Conservation (phyloP, 2,329 filamentous ascomycete species). For the Fusarium globosum region DNA sequence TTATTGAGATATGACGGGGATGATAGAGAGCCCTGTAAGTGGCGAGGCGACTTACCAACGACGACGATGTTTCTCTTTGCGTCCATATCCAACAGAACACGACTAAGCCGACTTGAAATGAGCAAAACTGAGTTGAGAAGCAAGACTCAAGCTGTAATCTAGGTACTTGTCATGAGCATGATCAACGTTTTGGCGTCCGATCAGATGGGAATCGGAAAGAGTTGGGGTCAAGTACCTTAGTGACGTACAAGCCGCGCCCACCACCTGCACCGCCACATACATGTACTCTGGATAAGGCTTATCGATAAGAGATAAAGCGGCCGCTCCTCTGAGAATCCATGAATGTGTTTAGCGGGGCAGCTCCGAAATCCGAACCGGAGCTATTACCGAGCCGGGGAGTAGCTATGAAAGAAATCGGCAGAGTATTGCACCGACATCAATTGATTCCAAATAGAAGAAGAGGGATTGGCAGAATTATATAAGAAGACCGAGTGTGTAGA, state of each 20-base stretch:
- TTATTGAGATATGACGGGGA: neutral
- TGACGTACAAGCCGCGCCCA: conserved; percentile 24
- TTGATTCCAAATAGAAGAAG: conserved; percentile 20
- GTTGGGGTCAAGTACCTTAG: neutral
- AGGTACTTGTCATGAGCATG: conserved; percentile 15
- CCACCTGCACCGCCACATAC: neutral
- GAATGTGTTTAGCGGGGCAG: conserved; percentile 17
- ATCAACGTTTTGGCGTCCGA: conserved; percentile 1
- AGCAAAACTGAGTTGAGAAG: neutral
- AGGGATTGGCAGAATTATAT: neutral
- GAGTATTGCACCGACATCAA: conserved; percentile 11
- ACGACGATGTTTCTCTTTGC: conserved; percentile 61
- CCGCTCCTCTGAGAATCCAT: neutral
- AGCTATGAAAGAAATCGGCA: conserved; percentile 7
- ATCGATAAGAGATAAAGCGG: conserved; percentile 21
- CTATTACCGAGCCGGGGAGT: conserved; percentile 34
- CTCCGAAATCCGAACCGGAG: conserved; percentile 7
- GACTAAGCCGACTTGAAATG: neutral
- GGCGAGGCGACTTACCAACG: conserved; percentile 53
- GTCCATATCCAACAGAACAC: conserved; percentile 45
- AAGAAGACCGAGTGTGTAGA: neutral
- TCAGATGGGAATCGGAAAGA: conserved; percentile 4
- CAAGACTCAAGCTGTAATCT: neutral
- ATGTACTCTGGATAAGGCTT: neutral
- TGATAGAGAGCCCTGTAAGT: neutral